Evolutionary conservation across 1,284 basidiomycete genomes (phyloP).

Genomic region (Abortiporus biennis): DNA sequence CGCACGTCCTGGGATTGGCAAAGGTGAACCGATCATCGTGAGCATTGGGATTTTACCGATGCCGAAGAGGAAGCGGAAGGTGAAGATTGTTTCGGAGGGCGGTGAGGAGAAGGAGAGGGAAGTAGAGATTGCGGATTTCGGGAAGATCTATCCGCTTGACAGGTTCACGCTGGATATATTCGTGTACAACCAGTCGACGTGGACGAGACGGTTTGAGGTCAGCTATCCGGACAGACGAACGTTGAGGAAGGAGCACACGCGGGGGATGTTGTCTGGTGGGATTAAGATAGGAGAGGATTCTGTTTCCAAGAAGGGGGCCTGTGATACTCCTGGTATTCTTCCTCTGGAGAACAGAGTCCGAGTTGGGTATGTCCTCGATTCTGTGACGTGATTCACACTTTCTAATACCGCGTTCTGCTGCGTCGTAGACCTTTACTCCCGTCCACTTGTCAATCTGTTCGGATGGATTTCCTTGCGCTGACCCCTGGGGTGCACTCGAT

Average conservation of each 20-base stretch:
- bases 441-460: constrained; percentile 78
- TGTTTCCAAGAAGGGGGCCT: too few species aligned
- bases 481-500: constrained; percentile 76
- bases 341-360: constrained; percentile 78
- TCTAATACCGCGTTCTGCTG: too few species aligned
- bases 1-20: constrained; percentile 28
- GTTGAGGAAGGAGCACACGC: constrained; percentile 29
- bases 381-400: too few species aligned
- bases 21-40: constrained; percentile 57
- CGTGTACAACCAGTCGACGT: constrained; percentile 80
- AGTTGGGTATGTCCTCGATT: constrained; percentile 61
- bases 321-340: constrained; percentile 69
- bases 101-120: constrained; percentile 11
- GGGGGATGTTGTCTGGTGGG: constrained; percentile 2
- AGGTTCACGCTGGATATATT: constrained; percentile 83
- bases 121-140: too few species aligned
- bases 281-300: constrained; percentile 27
- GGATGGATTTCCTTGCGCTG: constrained; percentile 81
- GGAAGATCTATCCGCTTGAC: constrained; percentile 59
- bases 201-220: constrained; percentile 74
- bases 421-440: constrained; percentile 67
- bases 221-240: constrained; percentile 54
- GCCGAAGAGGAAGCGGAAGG: constrained; percentile 16
- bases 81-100: neutral
- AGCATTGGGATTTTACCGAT: constrained; percentile 60